These are phyloP conservation scores for Hypholoma fasciculare DNA, from an alignment of 768 basidiomycete species.

Conservation along the genomic window DNA sequence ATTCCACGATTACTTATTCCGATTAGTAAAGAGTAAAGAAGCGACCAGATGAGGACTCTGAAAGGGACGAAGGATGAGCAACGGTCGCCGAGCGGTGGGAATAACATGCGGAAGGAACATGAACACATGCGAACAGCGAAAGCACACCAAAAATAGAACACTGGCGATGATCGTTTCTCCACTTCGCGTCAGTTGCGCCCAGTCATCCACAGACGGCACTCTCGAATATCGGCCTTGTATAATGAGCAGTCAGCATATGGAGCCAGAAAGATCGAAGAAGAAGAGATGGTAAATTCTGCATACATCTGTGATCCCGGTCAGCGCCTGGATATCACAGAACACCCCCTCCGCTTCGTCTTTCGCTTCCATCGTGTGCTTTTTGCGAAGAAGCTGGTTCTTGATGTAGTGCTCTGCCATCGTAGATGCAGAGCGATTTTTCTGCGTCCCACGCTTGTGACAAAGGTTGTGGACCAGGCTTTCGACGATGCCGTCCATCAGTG, in stretches of 20 bases:
- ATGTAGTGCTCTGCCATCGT: not conserved
- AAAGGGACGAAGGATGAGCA: no score
- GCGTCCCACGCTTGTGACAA: constrained; percentile 22
- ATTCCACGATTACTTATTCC: no score
- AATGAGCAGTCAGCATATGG: not conserved
- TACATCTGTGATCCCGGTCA: constrained; percentile 38
- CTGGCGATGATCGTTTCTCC: not conserved
- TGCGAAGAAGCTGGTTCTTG: not conserved
- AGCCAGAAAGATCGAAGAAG: not conserved
- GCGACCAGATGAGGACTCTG: no score
- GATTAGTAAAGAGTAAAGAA: no score
- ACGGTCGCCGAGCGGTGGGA: no score
- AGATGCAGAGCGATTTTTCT: constrained; percentile 21
- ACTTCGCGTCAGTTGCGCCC: not conserved
- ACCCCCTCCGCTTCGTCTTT: constrained; percentile 35
- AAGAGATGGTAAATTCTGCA: constrained; percentile 11
- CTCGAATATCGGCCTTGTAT: constrained; percentile 10
- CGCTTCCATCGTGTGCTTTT: constrained; percentile 14
- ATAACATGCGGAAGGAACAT: not conserved
- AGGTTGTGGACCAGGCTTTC: constrained; percentile 37
- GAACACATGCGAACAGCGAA: not conserved
- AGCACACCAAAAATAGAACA: not conserved
- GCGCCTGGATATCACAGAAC: constrained; percentile 34
- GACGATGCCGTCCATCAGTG: constrained; percentile 46
- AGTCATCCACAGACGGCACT: constrained; percentile 3